Evolutionary conservation across 129 eudicot genomes (phyloP), one percentile per base, ranked within the genome.

Genomic region (Artemisia argyi): DNA sequence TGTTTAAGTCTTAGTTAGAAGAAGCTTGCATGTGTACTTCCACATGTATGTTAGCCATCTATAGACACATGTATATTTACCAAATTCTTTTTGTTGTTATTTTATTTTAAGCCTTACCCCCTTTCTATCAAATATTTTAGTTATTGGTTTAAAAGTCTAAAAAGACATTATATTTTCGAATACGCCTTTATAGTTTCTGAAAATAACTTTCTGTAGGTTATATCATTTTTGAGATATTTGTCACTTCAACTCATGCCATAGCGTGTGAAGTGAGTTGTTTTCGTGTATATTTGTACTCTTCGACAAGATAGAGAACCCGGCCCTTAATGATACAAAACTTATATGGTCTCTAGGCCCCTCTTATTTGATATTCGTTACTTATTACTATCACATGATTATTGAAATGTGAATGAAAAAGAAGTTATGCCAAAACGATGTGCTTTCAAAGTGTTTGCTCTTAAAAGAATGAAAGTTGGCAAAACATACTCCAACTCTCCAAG

Each of bases 21-120:
- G 80, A 58, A 67, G 74, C 73, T 66, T 78, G 77, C 77, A 78
- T 78, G 81, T 78, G 81, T 54, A 30, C 32, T 61, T 71, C 22
- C 73, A 78, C 82, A 78, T 78, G 77, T 64, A 17, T 64, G 67
- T 48, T 63, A 52, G 66, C 66, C 65, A 71, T 70, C 71, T 71
- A 52, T 61, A 63, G 62, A 22, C 53, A 77, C 70, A 71, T 71
- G 60, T 66, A 46, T 46, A 18, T 32, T 56, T 54, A 22, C 17
- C 14, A 14, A 9, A 35, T 65, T 42, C 44, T 19, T 22, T 42
- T 50, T 54, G 15, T 19, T 60, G 56, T 77, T 76, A 51, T 24
- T 70, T 50, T 20, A 69, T 78, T 42, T 70, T 35, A 35, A 51
- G 39, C n/a, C 26, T 51, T 50, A 32, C 16, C n/a, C n/a, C 39